Evolutionary conservation across 331 rosid species (phyloP), one percentile per base, ranked within the genome.

Genomic region (Acacia pycnantha): DNA sequence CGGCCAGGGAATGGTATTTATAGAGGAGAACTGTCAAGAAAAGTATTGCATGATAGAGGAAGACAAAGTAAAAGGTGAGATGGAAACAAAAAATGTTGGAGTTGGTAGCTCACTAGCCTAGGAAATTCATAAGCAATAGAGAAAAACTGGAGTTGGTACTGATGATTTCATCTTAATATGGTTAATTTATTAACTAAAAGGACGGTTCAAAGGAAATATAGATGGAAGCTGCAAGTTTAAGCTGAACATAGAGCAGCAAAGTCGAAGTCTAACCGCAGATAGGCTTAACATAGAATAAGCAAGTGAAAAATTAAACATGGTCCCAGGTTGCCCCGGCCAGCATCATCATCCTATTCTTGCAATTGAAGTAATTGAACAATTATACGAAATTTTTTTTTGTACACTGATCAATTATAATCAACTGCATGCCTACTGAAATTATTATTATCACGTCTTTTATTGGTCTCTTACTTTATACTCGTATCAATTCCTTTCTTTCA

Each of bases 41-140:
- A 62, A n/a, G 73, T 72, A 76, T 75, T 68, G 37, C 80, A 19
- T 76, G 80, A 78, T 15, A 79, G 65, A 73, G 47, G 21, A 58
- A 59, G 48, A 68, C 40, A 11, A 33, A 47, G 22, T 5, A 74
- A 33, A 73, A 84, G 65, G 77, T 27, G 12, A 8, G 16, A 47
- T 22, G 15, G 72, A 47, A 62, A 74, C 24, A 7, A 71, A 48
- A 67, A 68, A 66, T 9, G 84, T 79, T 79, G 86, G 87, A 83
- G 90, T 87, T 68, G 88, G 87, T 92, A 79, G 88, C 84, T 70
- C 79, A 82, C 83, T 73, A 64, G 73, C 50, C 69, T 76, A 18
- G 65, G 65, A 75, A 81, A 78, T 84, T 24, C 13, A 47, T 48
- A 37, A 8, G 8, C 64, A 46, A 18, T 37, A 37, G 54, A 53